Conservation (phyloP, 1,284 basidiomycete species). For the Heterobasidion occidentale region DNA sequence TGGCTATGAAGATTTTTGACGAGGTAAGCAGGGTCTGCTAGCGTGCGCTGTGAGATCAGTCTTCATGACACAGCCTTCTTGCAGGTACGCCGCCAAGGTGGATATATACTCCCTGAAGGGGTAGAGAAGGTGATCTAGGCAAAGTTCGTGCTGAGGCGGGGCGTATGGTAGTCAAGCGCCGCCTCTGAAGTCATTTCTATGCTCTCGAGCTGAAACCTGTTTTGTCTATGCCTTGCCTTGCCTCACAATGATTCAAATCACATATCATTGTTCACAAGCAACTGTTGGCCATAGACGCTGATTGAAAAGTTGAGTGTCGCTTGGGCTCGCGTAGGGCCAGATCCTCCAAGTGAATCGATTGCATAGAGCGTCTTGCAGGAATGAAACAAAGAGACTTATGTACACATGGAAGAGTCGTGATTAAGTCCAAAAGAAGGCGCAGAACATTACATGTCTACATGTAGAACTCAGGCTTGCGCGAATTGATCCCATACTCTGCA, state of each 20-base stretch:
- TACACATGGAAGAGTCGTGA: neutral
- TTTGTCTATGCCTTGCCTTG: too few relatives aligned
- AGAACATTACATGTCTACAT: conserved; percentile 31
- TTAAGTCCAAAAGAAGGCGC: neutral
- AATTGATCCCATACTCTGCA: conserved; percentile 91
- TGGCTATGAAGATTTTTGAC: conserved; percentile 79
- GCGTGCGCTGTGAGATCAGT: neutral
- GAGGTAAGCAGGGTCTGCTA: conserved; percentile 40
- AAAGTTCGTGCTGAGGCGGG: neutral
- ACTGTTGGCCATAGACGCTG: too few relatives aligned
- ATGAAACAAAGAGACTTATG: neutral
- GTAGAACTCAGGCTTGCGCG: conserved; percentile 89
- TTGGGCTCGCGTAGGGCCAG: too few relatives aligned
- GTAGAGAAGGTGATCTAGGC: conserved; percentile 33
- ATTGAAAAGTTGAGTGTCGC: too few relatives aligned
- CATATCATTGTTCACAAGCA: too few relatives aligned
- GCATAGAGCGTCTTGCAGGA: too few relatives aligned
- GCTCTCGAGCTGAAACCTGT: too few relatives aligned
- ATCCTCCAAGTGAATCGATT: too few relatives aligned
- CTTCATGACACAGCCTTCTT: neutral
- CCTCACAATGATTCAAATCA: too few relatives aligned
- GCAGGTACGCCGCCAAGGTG: conserved; percentile 44
- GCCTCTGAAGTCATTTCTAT: too few relatives aligned
- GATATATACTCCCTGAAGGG: conserved; percentile 37
- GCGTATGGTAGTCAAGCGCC: neutral